phyloP scores from a whole-genome alignment of 805 yeast genomes.

The Candida hungchunana region DNA sequence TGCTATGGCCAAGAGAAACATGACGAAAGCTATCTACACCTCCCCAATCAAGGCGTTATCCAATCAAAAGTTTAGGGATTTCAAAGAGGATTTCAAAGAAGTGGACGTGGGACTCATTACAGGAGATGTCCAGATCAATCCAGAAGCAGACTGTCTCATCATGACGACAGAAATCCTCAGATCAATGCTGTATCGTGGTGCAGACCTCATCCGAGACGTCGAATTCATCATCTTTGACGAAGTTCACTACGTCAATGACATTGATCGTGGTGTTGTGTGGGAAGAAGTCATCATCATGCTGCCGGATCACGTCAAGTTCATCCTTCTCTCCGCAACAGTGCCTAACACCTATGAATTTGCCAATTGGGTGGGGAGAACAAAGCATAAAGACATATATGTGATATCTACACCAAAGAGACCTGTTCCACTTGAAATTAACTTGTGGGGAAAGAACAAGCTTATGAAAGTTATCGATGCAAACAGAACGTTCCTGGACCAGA shows the following conservation, averaged over 20 bases:
- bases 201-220: slow-evolving; percentile 93
- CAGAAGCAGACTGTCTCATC: slow-evolving; percentile 92
- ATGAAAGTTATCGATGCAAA: slow-evolving; percentile 71
- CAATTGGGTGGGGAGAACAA: slow-evolving; percentile 97
- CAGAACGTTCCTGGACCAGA: slow-evolving; percentile 61
- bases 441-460: slow-evolving; percentile 77
- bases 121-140: slow-evolving; percentile 96
- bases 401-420: slow-evolving; percentile 97
- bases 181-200: slow-evolving; percentile 94
- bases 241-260: slow-evolving; percentile 95
- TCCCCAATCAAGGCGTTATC: slow-evolving; percentile 92
- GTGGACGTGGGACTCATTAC: slow-evolving; percentile 91
- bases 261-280: slow-evolving; percentile 98
- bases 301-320: slow-evolving; percentile 93
- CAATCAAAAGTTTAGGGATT: slow-evolving; percentile 87
- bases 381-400: slow-evolving; percentile 92
- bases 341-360: slow-evolving; percentile 99
- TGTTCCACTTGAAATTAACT: slow-evolving; percentile 82
- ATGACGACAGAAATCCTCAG: slow-evolving; percentile 97
- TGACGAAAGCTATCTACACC: slow-evolving; percentile 95
- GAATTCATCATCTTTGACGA: slow-evolving; percentile 98
- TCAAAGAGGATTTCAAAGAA: slow-evolving; percentile 72
- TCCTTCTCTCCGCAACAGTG: slow-evolving; percentile 91
- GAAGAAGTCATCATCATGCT: slow-evolving; percentile 97
- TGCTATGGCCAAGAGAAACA: slow-evolving; percentile 91